Base-by-base conservation (phyloP, 2,329 filamentous ascomycete species). In the Phoma sp. region DNA sequence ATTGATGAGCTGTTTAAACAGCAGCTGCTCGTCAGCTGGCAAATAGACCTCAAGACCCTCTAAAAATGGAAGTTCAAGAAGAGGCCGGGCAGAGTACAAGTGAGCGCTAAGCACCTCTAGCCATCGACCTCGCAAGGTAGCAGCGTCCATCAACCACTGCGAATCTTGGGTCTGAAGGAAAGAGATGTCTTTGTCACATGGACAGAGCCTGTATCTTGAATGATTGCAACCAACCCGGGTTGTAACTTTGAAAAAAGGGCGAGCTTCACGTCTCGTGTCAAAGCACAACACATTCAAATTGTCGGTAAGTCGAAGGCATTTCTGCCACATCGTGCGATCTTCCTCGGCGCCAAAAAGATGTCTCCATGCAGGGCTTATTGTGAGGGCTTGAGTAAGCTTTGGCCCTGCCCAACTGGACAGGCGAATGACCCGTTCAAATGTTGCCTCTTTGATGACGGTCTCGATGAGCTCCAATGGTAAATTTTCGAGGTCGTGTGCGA, bases 401-500 rank as follows among this genome's bases (percentile, higher is more conserved):
- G 23, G 30, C 2, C 32, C 30, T 12, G 42, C 42, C 23, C 23
- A 28, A 12, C 9, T 20, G 9, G 32, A 46, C 7, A 46, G 14
- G 5, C 15, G 30, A 6, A 46, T 46, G 23, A 25, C 9, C 23
- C 23, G 23, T 25, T 25, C 23, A 9, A 25, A 25, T 5, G 23
- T 25, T 7, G 20, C 20, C 17, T 46, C 25, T 30, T n/a, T 14
- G 7, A 30, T 29, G 7, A 42, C 25, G 14, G 18, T 18, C 10
- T 42, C 26, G 39, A 30, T 30, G 26, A 42, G 25, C 32, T 29
- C 42, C 3, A 37, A 12, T 2, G 59, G 56, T 1, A 61, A 29
- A 10, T 47, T 57, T 12, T 59, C 58, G 1, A 59, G 37, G 34
- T 56, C 46, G 18, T 14, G 40, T 7, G 56, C 40, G 12, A 59